phyloP scores from a whole-genome alignment of 2,329 filamentous ascomycete species.

The Aphanocladium album region DNA sequence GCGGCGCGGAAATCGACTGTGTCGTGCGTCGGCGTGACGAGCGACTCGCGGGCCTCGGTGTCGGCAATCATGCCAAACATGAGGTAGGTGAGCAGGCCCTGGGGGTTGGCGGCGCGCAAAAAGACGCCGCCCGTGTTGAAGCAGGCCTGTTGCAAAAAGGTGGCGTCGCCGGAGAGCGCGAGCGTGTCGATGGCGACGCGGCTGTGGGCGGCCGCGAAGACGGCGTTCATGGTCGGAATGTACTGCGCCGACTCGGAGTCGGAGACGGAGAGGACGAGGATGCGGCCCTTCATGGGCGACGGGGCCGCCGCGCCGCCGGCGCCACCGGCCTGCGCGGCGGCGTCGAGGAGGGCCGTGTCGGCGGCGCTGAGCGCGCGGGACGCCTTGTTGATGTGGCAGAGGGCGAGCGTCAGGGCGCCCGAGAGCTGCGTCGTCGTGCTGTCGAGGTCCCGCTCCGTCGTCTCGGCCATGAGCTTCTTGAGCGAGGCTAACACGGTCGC shows the following conservation, averaged over 20 bases:
- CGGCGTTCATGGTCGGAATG: constrained; percentile 97
- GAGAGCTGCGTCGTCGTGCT: constrained; percentile 81
- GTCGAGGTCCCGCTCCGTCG: constrained; percentile 59
- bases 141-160: constrained; percentile 87
- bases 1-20: constrained; percentile 96
- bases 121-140: constrained; percentile 58
- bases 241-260: constrained; percentile 84
- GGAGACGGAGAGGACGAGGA: constrained; percentile 85
- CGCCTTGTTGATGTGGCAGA: constrained; percentile 85
- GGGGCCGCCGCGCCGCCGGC: constrained; percentile 22
- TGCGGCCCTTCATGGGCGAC: constrained; percentile 49
- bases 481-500: constrained; percentile 71
- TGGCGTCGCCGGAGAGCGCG: constrained; percentile 76
- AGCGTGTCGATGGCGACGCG: constrained; percentile 89
- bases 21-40: constrained; percentile 76
- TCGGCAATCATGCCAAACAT: constrained; percentile 88
- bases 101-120: constrained; percentile 49
- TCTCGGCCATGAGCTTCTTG: constrained; percentile 64
- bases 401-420: constrained; percentile 82
- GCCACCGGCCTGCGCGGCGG: constrained; percentile 27
- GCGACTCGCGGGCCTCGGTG: constrained; percentile 47
- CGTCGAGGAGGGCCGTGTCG: constrained; percentile 39
- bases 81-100: constrained; percentile 81
- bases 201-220: constrained; percentile 88
- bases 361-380: constrained; percentile 59